Evolutionary conservation across 169 alveolate species (phyloP), one percentile per base, ranked within the genome.

Genomic region (Blepharisma undulans): DNA sequence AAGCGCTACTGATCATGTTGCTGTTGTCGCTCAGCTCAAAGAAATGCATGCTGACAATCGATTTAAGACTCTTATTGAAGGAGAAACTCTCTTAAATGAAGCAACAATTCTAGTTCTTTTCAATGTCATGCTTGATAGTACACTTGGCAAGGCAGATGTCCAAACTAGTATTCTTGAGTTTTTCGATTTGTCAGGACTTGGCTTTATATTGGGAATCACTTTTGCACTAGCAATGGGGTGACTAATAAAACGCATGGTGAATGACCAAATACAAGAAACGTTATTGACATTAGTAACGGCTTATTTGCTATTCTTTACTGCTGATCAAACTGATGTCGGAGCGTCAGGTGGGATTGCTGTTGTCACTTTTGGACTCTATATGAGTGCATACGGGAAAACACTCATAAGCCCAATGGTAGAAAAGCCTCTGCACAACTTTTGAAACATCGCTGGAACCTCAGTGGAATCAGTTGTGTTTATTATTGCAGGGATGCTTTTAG

Each of bases 1-100:
- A 19, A 91, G 95, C 27, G 96, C 97, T 30, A 95, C 96, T 14
- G 97, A 95, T 78, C 96, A 95, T 48, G 96, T 94, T 19, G 96
- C 96, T 12, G 95, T 93, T 30, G 96, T 92, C 7, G 94, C 95
- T n/a, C 84, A 92, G n/a, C 48, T 95, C n/a, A 95, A 93, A 79
- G 95, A 93, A 86, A 61, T 95, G 32, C 95, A 95, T 5, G 96
- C 95, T 0, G 87, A 92, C 27, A 84, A 87, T 48, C 81, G 94
- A 30, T 92, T 93, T 27, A 79, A 93, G 14, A 89, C 94, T 4
- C 60, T 94, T 27, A 90, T 94, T 79, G 94, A 91, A 72, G 95
- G 97, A 21, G 96, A 95, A 88, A 86, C 93, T 2, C 86, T 93
- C 34, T 72, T 93, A 2, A 94, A 94, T 74, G 96, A 95, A 80